Base-by-base conservation (phyloP, 306 rosid genomes). In the Casuarina glauca region DNA sequence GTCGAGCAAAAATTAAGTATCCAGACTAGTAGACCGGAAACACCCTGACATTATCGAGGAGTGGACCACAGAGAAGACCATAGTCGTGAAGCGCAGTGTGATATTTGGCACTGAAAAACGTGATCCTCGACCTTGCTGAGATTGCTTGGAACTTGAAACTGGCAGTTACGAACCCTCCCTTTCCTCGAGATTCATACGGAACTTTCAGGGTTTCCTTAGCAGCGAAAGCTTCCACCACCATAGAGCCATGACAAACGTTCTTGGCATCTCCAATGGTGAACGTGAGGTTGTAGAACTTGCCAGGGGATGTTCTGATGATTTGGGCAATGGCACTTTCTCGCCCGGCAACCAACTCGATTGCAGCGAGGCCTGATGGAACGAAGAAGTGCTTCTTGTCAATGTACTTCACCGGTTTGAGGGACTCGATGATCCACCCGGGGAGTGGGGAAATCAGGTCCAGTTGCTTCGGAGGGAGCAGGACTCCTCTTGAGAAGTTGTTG, bases 261-360 rank as follows among this genome's bases (percentile, higher is more conserved):
- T 78, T 89, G 4, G 93, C 86, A 57, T 89, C 93, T 73, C 93
- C 93, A 32, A 85, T 75, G 50, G 85, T 81, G 86, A 89, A 87
- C 62, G 69, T 71, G 11, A 89, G 88, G 66, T 75, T 85, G 73
- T 85, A 89, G 52, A 44, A 54, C 64, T 70, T 87, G 76, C 69
- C 77, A 50, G 88, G 83, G 17, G 81, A 6, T 71, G 93, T 87
- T 76, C 75, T 81, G 5, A 87, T 76, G 79, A 83, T 78, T 73
- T 89, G 93, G n/a, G 93, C 85, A 38, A 89, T 87, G 52, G 86
- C 86, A 64, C 86, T 86, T 70, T 89, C 93, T 41, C 82, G 61
- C 32, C 89, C 89, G 3, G 83, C 87, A 32, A 84, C 85, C 16
- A 89, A 76, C 48, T 89, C 90, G 9, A 89, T 52, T 2, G 90